Evolutionary conservation across 2,329 filamentous ascomycete genomes (phyloP).

Genomic region (Pyrenophora teres): DNA sequence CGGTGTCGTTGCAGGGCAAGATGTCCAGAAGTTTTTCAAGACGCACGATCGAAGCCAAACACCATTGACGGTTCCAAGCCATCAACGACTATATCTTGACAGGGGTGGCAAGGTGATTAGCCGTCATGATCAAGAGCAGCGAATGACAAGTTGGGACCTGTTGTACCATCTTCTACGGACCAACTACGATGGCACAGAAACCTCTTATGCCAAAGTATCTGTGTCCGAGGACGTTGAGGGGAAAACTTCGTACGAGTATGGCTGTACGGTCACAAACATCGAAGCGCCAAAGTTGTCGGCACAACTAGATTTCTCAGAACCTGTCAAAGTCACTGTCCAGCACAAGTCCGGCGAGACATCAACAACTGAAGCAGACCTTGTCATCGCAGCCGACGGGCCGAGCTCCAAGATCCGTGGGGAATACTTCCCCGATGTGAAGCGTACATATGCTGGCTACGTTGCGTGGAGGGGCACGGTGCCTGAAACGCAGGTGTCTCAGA

Average conservation of each 20-base stretch:
- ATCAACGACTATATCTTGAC: constrained; percentile 29
- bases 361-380: constrained; percentile 18
- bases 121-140: constrained; percentile 24
- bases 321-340: constrained; percentile 15
- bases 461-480: constrained; percentile 36
- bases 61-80: constrained; percentile 22
- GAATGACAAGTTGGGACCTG: constrained; percentile 40
- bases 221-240: constrained; percentile 19
- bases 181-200: constrained; percentile 32
- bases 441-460: constrained; percentile 35
- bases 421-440: constrained; percentile 21
- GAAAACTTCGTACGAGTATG: constrained; percentile 23
- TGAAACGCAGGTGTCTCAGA: constrained; percentile 21
- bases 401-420: constrained; percentile 26
- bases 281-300: constrained; percentile 1
- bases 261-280: constrained; percentile 21
- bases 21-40: constrained; percentile 30
- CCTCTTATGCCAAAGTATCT: constrained; percentile 23
- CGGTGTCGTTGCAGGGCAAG: constrained; percentile 29
- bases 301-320: constrained; percentile 1
- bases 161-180: constrained; percentile 33
- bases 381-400: constrained; percentile 35
- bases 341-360: constrained; percentile 10
- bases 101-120: constrained; percentile 24
- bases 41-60: constrained; percentile 26